Evolutionary conservation across 2,329 filamentous ascomycete species (phyloP), one percentile per base, ranked within the genome.

Genomic region (Whalleya microplaca): DNA sequence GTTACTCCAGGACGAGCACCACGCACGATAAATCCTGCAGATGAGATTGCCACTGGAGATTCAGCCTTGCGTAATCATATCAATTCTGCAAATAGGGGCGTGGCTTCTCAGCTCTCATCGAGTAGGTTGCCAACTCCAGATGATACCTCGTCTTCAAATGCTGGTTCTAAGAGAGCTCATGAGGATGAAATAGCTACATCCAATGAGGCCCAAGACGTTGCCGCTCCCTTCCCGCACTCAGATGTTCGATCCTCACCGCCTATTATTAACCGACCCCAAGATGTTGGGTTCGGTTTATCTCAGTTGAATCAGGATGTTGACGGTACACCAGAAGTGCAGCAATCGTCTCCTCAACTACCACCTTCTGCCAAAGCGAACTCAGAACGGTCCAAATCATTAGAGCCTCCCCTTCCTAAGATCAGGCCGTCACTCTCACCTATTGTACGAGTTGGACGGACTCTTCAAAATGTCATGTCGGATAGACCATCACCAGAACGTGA

Each of bases 401-500:
- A 68, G 41, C 58, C 62, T 37, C 64, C 66, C 21, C 41, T 42
- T 43, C 51, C 50, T 27, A 44, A 29, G n/a, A 56, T 48, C 45
- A 63, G 68, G 40, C 68, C 68, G 10, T 68, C 68, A 1, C 72
- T 86, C 0, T 85, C 83, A 4, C 82, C 84, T 1, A 85, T 85
- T 37, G 79, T 86, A n/a, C 76, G 83, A 45, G 83, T 78, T 21
- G 83, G 83, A 2, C 75, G 81, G 46, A 82, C 78, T 27, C 70
- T 86, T 14, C 83, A 85, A 64, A 83, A 77, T 55, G 80, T 86
- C 40, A 83, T 84, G 10, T 84, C 83, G 0, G 83, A 85, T 59
- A 80, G 81, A 7, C 81, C 83, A 0, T 85, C 84, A 0, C 83
- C 84, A 1, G 79, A 80, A 48, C 75, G 75, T n/a, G 80, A 81